Evolutionary conservation across 352 stramenopile genomes (phyloP).

Genomic region (Globisporangium cylindrosporum): DNA sequence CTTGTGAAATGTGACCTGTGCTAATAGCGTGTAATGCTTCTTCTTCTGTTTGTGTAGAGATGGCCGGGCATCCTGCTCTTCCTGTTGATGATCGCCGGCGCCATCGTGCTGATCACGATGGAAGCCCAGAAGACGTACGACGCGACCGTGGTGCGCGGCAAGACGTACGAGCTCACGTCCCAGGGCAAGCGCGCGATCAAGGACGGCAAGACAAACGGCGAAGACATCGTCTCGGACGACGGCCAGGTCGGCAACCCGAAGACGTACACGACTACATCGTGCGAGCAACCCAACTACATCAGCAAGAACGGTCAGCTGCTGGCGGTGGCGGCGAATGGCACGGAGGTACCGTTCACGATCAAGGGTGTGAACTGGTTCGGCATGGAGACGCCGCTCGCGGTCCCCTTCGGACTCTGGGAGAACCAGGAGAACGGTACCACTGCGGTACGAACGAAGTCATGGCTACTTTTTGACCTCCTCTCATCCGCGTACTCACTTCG

Average conservation of each 20-base stretch:
- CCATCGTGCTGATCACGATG: conserved; percentile 18
- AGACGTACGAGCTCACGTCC: conserved; percentile 9
- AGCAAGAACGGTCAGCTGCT: conserved; percentile 69
- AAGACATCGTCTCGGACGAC: conserved; percentile 50
- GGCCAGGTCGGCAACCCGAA: conserved; percentile 52
- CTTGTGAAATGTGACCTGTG: neutral
- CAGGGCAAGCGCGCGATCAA: conserved; percentile 25
- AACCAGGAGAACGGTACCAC: conserved; percentile 74
- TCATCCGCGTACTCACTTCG: neutral
- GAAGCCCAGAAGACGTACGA: conserved; percentile 13
- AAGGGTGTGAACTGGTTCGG: conserved; percentile 82
- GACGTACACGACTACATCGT: conserved; percentile 32
- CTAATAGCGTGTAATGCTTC: neutral
- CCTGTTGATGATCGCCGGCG: conserved; percentile 22
- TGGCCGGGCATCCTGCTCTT: conserved; percentile 35
- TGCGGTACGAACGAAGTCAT: conserved; percentile 27
- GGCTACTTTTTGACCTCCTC: neutral
- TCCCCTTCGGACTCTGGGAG: conserved; percentile 76
- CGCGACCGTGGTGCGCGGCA: conserved; percentile 10
- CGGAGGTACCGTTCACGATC: conserved; percentile 60
- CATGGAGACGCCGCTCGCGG: conserved; percentile 67
- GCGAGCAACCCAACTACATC: conserved; percentile 67
- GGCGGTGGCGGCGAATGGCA: conserved; percentile 63
- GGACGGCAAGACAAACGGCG: conserved; percentile 15
- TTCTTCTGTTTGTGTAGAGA: conserved; percentile 11